These are phyloP conservation scores for Exophiala spinifera DNA, from an alignment of 2,329 filamentous ascomycete genomes.

Conservation along the genomic window DNA sequence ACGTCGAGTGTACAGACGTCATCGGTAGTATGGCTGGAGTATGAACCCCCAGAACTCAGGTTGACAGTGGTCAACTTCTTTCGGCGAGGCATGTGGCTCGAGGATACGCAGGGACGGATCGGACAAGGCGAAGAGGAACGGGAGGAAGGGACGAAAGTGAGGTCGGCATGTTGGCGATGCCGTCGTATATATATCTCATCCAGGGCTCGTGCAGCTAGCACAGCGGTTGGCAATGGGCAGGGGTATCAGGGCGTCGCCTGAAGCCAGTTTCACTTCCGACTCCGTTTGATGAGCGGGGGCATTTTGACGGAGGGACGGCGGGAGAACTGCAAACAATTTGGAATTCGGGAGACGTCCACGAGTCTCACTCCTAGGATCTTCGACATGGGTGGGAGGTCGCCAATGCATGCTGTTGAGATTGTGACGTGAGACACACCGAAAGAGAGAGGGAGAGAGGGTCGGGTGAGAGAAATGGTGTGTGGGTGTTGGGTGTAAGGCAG, in stretches of 20 bases:
- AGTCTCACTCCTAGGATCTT: background rate
- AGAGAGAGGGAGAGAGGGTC: background rate
- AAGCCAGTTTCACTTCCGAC: background rate
- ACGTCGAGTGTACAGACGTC: conserved; percentile 11
- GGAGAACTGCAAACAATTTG: background rate
- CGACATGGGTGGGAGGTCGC: background rate
- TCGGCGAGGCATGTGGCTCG: background rate
- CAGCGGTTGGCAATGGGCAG: background rate
- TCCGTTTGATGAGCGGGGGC: background rate
- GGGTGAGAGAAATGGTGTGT: background rate
- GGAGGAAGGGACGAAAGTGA: background rate
- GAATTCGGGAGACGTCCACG: background rate
- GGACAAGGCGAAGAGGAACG: background rate
- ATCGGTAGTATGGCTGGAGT: conserved; percentile 18
- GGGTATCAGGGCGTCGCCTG: background rate
- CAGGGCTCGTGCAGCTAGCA: background rate
- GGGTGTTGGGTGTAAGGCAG: too few relatives aligned
- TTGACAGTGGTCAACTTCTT: conserved; percentile 3
- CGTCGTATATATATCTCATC: background rate
- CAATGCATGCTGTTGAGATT: background rate
- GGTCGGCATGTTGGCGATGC: too few relatives aligned
- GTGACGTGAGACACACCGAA: background rate
- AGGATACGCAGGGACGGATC: background rate
- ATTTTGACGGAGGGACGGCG: background rate
- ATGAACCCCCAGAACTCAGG: conserved; percentile 1